Evolutionary conservation across 495 filamentous ascomycete species (phyloP).

Genomic region (Penicilliopsis zonata): DNA sequence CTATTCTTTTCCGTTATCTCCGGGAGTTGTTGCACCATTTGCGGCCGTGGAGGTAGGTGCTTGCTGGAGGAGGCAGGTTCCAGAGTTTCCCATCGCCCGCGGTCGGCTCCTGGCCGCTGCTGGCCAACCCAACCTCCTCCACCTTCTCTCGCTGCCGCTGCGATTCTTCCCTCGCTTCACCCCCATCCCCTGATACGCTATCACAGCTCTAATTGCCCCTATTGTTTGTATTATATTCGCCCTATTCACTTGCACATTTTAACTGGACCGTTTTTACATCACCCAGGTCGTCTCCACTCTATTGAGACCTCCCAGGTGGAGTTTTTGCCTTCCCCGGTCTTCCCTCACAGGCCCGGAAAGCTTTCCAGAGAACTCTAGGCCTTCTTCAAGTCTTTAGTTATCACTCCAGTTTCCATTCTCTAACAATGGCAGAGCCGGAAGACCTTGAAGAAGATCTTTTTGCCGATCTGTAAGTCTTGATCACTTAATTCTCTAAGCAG

Average conservation of each 20-base stretch:
- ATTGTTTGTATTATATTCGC: neutral
- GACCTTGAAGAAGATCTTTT: constrained; percentile 97
- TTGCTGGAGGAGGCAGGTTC: too few relatives aligned
- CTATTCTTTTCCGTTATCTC: too few relatives aligned
- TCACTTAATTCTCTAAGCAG: too few relatives aligned
- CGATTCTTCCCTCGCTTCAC: neutral
- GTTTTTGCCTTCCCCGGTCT: too few relatives aligned
- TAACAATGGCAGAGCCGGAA: constrained; percentile 70
- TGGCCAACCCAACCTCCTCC: too few relatives aligned
- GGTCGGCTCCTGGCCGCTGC: too few relatives aligned
- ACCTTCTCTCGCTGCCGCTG: neutral
- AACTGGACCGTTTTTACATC: neutral
- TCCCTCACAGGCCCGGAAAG: neutral
- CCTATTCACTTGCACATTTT: too few relatives aligned
- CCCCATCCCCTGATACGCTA: too few relatives aligned
- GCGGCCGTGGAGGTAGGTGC: too few relatives aligned
- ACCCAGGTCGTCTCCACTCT: neutral
- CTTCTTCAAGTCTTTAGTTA: constrained; percentile 1
- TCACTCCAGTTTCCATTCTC: neutral
- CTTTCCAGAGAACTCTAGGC: neutral
- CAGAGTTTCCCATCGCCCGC: too few relatives aligned
- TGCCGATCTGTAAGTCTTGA: constrained; percentile 72
- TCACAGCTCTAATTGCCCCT: neutral
- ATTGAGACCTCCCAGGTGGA: too few relatives aligned
- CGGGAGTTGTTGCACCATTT: too few relatives aligned